Percentiles rank a stretch among this genome's conserved stretches.
phyloP scores from a whole-genome alignment of 345 rosid species.

The Eucalyptus dawsonii region DNA sequence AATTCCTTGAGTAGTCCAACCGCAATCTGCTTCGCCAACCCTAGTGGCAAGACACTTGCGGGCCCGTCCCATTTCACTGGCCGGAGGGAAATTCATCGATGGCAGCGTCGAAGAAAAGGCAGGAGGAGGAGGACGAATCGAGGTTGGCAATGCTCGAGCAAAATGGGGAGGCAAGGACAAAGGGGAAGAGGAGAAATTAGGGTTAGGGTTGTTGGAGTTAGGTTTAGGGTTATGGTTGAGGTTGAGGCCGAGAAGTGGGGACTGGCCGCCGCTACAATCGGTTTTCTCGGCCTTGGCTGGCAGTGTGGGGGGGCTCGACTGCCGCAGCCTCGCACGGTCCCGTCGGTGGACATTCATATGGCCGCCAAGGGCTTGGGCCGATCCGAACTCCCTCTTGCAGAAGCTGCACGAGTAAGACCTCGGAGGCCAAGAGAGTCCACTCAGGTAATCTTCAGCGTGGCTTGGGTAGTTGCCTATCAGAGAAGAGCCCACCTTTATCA shows the following conservation, averaged over 20 bases:
- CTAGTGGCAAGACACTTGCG: neutral
- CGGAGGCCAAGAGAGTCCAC: conserved; percentile 89
- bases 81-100: neutral
- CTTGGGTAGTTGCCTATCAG: conserved; percentile 3
- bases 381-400: conserved; percentile 87
- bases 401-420: conserved; percentile 90
- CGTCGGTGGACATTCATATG: conserved; percentile 96
- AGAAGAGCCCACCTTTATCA: conserved; percentile 18
- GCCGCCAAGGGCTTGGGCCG: conserved; percentile 97
- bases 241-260: conserved; percentile 25
- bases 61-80: neutral
- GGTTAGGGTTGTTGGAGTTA: conserved; percentile 38
- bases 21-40: neutral
- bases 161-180: conserved; percentile 8
- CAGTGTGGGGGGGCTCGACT: conserved; percentile 29
- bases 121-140: conserved; percentile 14
- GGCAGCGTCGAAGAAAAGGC: neutral
- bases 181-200: conserved; percentile 33
- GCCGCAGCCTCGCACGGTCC: conserved; percentile 86
- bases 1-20: neutral
- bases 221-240: conserved; percentile 24
- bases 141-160: conserved; percentile 30
- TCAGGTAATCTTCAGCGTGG: neutral
- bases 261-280: conserved; percentile 1
- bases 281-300: conserved; percentile 10